These are phyloP conservation scores for Coemansia sp. DNA, from an alignment of 192 early-diverging fungal species.

Conservation along the genomic window DNA sequence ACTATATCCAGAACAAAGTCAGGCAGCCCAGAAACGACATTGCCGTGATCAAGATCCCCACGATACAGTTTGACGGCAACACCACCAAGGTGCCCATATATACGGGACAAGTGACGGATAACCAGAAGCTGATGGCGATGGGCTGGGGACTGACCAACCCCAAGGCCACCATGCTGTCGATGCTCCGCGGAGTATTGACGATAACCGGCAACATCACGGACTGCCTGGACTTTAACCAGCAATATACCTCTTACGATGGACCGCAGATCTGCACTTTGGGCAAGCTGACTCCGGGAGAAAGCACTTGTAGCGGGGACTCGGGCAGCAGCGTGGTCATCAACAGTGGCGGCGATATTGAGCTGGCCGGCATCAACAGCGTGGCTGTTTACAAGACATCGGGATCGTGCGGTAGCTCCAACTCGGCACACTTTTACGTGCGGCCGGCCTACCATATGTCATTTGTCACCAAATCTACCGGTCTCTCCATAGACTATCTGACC, in stretches of 20 bases:
- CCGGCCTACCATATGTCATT: constrained; percentile 39
- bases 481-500: constrained; percentile 11
- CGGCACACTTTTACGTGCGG: constrained; percentile 39
- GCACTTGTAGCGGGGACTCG: constrained; percentile 35
- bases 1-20: constrained; percentile 3
- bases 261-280: constrained; percentile 36
- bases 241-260: constrained; percentile 21
- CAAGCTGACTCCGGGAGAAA: constrained; percentile 18
- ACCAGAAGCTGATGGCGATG: constrained; percentile 32
- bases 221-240: constrained; percentile 5
- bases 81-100: constrained; percentile 23
- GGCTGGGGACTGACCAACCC: constrained; percentile 44
- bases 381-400: constrained; percentile 4
- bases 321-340: constrained; percentile 31
- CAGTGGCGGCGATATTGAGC: constrained; percentile 2
- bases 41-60: constrained; percentile 29
- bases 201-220: constrained; percentile 13
- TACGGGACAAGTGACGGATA: constrained; percentile 5
- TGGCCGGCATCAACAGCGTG: constrained; percentile 35
- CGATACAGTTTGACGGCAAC: constrained; percentile 5
- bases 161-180: constrained; percentile 14
- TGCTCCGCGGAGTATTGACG: constrained; percentile 27
- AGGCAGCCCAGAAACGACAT: constrained; percentile 19
- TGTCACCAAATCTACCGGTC: constrained; percentile 24
- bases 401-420: constrained; percentile 15